Evolutionary conservation across 176 grass and related monocot genomes (phyloP).

Genomic region (Alloteropsis semialata): DNA sequence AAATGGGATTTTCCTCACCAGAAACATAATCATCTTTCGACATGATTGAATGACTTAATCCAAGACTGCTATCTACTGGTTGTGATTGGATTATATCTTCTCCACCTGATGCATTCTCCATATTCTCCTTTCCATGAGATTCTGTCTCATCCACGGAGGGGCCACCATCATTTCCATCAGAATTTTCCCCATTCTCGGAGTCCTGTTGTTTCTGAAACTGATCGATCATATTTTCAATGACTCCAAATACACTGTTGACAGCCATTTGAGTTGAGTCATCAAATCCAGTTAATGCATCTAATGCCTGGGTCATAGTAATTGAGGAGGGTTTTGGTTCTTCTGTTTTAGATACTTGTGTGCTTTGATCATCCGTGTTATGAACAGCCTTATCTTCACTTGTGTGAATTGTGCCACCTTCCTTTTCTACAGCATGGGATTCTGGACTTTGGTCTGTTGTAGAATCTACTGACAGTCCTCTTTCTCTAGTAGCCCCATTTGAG

Average conservation of each 20-base stretch:
- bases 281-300: conserved; percentile 94
- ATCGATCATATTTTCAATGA: conserved; percentile 90
- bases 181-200: conserved; percentile 34
- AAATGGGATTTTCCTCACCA: conserved; percentile 21
- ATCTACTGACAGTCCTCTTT: conserved; percentile 36
- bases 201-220: conserved; percentile 69
- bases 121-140: not conserved
- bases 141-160: conserved; percentile 15
- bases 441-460: conserved; percentile 34
- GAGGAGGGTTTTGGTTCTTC: conserved; percentile 56
- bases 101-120: not conserved
- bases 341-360: conserved; percentile 41
- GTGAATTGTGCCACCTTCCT: conserved; percentile 36
- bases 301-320: conserved; percentile 67
- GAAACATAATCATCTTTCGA: conserved; percentile 21
- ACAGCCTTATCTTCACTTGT: conserved; percentile 48
- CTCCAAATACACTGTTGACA: conserved; percentile 94
- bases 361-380: conserved; percentile 52
- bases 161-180: conserved; percentile 9
- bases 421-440: conserved; percentile 32
- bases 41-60: conserved; percentile 11
- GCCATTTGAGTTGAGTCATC: conserved; percentile 98
- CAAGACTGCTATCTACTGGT: conserved; percentile 23
- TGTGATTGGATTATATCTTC: conserved; percentile 25
- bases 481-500: conserved; percentile 23